Base-by-base conservation (phyloP, 495 filamentous ascomycete genomes). In the Aspergillus sclerotioniger region DNA sequence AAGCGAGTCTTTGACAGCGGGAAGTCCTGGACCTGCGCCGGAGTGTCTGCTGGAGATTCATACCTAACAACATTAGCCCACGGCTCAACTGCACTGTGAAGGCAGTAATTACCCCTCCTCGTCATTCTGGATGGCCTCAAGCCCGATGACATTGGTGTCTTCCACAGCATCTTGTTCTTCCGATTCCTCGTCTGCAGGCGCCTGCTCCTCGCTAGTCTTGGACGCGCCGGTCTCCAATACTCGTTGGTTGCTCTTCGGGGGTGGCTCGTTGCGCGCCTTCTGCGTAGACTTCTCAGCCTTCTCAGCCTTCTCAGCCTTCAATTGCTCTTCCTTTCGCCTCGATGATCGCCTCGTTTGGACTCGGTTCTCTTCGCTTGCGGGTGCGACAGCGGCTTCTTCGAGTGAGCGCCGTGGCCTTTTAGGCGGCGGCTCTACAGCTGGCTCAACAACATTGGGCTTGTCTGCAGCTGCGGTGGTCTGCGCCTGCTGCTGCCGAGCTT, bases 401-500 rank as follows among this genome's bases (percentile, higher is more conserved):
- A 67, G 57, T 29, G 70, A 72, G 45, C 60, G 65, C 29, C 75
- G 70, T 19, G 71, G 61, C 45, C 64, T 68, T 55, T 79, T 79
- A 0, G 65, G 64, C 19, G 71, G 75, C 8, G 71, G 75, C 21
- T 73, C 76, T 7, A n/a, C 50, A 8, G 54, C 56, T 13, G 57
- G 16, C 37, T 71, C 64, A 31, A 46, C 51, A 6, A 49, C 53
- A 4, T 61, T 49, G 15, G 64, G 52, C 31, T 60, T 59, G 32
- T 65, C 65, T 20, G 68, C 21, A 19, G 58, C 31, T 3, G 57
- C 46, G 15, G 53, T 59, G 43, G 28, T 59, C 41, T 72, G 73
- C 41, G 64, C 63, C 59, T 71, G 69, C 52, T 77, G 75, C 61
- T 74, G 68, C 50, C 75, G 75, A 69, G 76, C 76, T 72, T 67